phyloP scores from a whole-genome alignment of 169 alveolate genomes.

The Plasmodium relictum region DNA sequence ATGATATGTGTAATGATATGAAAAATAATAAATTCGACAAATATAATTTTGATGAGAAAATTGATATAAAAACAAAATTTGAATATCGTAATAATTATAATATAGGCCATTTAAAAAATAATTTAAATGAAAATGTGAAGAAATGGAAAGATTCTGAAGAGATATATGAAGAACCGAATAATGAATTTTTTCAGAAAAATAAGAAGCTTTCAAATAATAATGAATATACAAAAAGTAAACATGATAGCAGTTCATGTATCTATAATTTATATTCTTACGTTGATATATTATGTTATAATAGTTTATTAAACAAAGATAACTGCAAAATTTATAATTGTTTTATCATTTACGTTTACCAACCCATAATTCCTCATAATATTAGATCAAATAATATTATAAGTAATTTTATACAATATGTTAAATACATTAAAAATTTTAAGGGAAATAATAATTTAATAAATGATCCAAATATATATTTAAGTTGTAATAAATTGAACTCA shows the following conservation, averaged over 20 bases:
- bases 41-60: neutral
- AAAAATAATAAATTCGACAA: neutral
- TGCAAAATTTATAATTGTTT: conserved; percentile 50
- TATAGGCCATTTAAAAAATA: neutral
- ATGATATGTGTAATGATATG: neutral
- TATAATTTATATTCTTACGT: conserved; percentile 52
- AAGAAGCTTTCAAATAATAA: neutral
- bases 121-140: neutral
- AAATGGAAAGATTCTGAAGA: neutral
- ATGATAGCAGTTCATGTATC: conserved; percentile 2
- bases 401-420: conserved; percentile 54
- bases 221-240: neutral
- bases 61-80: neutral
- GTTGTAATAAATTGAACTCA: conserved; percentile 52
- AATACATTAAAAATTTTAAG: conserved; percentile 28
- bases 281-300: conserved; percentile 49
- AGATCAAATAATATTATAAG: conserved; percentile 61
- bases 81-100: neutral
- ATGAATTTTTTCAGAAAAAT: neutral
- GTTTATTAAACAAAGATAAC: conserved; percentile 16
- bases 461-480: conserved; percentile 64
- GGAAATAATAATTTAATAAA: neutral
- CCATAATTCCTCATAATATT: conserved; percentile 57
- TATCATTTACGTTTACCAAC: conserved; percentile 44
- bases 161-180: neutral